These are phyloP conservation scores for Zasmidium cellare DNA, from an alignment of 2,329 filamentous ascomycete genomes.

Conservation along the genomic window DNA sequence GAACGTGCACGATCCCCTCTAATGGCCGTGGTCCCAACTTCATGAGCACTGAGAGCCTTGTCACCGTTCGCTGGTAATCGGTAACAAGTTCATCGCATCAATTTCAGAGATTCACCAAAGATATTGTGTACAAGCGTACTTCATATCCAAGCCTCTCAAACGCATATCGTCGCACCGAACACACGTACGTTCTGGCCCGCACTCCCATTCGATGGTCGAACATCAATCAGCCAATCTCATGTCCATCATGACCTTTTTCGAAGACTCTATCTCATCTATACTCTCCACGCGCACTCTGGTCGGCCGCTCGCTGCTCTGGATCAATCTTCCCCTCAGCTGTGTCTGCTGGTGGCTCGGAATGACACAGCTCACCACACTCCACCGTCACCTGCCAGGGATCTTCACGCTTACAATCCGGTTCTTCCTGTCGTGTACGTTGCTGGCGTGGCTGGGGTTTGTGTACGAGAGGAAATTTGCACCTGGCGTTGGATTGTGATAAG, in stretches of 20 bases:
- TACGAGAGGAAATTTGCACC: background rate
- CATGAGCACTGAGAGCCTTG: too few relatives aligned
- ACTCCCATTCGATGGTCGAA: too few relatives aligned
- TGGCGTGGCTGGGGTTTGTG: background rate
- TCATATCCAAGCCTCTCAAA: too few relatives aligned
- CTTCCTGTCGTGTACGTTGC: background rate
- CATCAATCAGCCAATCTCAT: background rate
- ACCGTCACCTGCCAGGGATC: background rate
- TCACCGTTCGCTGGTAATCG: too few relatives aligned
- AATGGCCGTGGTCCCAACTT: too few relatives aligned
- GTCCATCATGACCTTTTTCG: background rate
- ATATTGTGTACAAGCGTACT: too few relatives aligned
- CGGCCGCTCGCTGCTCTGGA: background rate
- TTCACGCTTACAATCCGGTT: background rate
- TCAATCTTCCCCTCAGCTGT: constrained; percentile 1
- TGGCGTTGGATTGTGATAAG: too few relatives aligned
- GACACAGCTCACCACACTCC: background rate
- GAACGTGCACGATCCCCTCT: too few relatives aligned
- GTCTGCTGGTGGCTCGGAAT: constrained; percentile 5
- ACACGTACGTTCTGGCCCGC: too few relatives aligned
- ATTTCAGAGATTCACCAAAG: too few relatives aligned
- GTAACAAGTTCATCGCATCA: too few relatives aligned
- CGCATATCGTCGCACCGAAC: too few relatives aligned
- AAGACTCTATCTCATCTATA: background rate
- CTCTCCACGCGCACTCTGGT: background rate